Evolutionary conservation across 345 rosid genomes (phyloP), one percentile per base, ranked within the genome.

Genomic region (Jatropha curcas): DNA sequence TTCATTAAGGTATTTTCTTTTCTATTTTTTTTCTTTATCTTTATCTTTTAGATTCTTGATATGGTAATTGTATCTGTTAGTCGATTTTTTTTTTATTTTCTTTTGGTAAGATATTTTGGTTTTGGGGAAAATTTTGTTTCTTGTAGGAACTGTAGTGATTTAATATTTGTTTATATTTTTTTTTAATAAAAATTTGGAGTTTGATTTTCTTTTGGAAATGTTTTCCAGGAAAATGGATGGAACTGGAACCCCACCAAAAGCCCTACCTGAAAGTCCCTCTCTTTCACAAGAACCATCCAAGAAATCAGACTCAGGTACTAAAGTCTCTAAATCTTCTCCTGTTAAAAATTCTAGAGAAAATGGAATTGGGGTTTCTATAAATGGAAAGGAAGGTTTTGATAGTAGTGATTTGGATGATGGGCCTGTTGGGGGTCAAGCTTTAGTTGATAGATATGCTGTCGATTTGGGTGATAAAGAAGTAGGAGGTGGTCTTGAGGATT

Each of bases 401-500:
- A 27, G 14, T 35, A 67, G 59, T 80, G 76, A 24, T 43, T 68
- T 34, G 33, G 69, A 48, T 24, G 59, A 52, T 50, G 67, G 35
- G n/a, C n/a, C n/a, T n/a, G n/a, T 55, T 65, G 68, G 39, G 31
- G 58, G 24, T 61, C 52, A 69, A 14, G 69, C 58, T 68, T 9
- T 65, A 31, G 67, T 2, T 61, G 51, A 28, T 22, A 17, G 59
- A 9, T 60, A 76, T 75, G 24, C 19, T 61, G 56, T 30, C 37
- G 14, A 28, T 24, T 53, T 48, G n/a, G 3, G 50, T 52, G 72
- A 9, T 28, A 50, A 53, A 28, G 53, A 55, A 13, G 82, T 86
- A 55, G 80, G 60, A 17, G 82, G 86, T 51, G 80, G 56, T 60
- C 79, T 85, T 27, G 89, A 86, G 74, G 97, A 88, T 76, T 82